Base-by-base conservation (phyloP, 1,284 basidiomycete species). In the Papiliotrema nemorosa region DNA sequence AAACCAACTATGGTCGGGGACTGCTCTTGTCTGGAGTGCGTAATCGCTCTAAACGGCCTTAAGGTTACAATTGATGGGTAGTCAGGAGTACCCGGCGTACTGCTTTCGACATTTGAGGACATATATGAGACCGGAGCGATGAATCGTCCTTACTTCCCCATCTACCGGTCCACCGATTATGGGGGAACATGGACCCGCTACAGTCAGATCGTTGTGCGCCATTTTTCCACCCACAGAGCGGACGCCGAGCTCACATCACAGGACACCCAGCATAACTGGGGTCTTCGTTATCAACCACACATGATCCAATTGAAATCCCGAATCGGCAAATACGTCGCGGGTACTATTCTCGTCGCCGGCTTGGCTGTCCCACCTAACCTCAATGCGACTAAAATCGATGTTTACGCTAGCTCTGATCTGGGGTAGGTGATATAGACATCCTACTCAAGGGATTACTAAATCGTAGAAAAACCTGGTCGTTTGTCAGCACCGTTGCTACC, bases 231-330 rank as follows among this genome's bases (percentile, higher is more conserved):
- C n/a, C n/a, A n/a, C n/a, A n/a, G n/a, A n/a, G n/a, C n/a, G n/a
- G n/a, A n/a, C n/a, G n/a, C n/a, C n/a, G n/a, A n/a, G n/a, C 14
- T 31, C 29, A 31, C 14, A 31, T 14, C 14, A 14, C 7, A 31
- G 29, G 29, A 62, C 44, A 50, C 49, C 4, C 44, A 49, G 16
- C 55, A 59, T 25, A 72, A 70, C 12, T 68, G 66, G 63, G 72
- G 72, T 9, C 36, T 75, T 49, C 60, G 66, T 22, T 72, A 68
- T 53, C 73, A 73, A 53, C 72, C 72, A 18, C 59, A 64, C 49
- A 52, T 75, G 25, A 66, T 63, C 55, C 57, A 66, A 47, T 51
- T 74, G 22, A 58, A 54, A 9, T 51, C 58, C 37, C 50, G 57
- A 26, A 60, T 72, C 16, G 72, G 62, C 20, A 55, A 51, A 6